These are phyloP conservation scores for Inga oerstediana DNA, from an alignment of 306 rosid species.

Conservation along the genomic window DNA sequence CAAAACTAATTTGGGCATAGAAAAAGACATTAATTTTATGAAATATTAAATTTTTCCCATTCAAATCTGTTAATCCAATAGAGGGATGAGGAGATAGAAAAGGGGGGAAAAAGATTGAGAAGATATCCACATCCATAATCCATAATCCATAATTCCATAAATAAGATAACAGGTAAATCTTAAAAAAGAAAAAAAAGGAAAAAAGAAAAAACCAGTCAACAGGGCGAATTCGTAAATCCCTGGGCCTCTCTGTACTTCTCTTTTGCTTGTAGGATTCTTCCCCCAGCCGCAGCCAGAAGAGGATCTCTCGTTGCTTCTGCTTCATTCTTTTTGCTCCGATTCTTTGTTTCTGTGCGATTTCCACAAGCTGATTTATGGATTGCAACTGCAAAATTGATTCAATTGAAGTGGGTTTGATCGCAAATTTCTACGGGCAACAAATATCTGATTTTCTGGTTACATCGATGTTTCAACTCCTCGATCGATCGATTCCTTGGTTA, in stretches of 20 bases:
- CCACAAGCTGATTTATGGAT: constrained; percentile 51
- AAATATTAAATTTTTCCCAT: no score
- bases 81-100: no score
- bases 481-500: constrained; percentile 47
- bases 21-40: no score
- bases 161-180: not conserved
- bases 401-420: constrained; percentile 27
- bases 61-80: no score
- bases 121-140: no score
- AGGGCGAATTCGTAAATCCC: not conserved
- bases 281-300: not conserved
- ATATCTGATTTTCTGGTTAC: constrained; percentile 16
- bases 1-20: no score
- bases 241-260: not conserved
- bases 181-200: not conserved
- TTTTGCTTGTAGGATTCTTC: not conserved
- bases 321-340: not conserved
- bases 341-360: constrained; percentile 22
- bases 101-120: no score
- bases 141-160: no score
- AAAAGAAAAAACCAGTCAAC: not conserved
- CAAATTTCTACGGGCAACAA: constrained; percentile 29
- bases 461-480: constrained; percentile 39
- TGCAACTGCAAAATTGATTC: constrained; percentile 39
- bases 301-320: constrained; percentile 7